Evolutionary conservation across 2,329 filamentous ascomycete genomes (phyloP), one percentile per base, ranked within the genome.

Genomic region (Cercospora janseana): DNA sequence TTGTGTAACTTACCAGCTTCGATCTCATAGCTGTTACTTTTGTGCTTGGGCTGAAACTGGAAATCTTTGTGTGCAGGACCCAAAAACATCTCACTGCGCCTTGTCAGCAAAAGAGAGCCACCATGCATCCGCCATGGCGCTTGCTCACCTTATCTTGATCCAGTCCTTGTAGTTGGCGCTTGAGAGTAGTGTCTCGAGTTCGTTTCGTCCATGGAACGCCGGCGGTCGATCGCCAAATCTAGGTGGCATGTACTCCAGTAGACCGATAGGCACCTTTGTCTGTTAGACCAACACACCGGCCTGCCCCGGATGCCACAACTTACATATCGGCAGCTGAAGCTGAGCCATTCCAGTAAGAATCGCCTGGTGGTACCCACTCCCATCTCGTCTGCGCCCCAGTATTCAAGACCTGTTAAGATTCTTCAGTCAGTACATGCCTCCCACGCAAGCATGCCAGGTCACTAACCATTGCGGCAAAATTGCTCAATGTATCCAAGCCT

Each of bases 31-130:
- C 85, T 81, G 67, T 95, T 94, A 38, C 88, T 93, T 76, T 95
- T 97, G 76, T 98, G 93, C 77, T 98, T 98, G 3, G 93, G 93
- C 72, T 92, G 83, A 72, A 97, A 98, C 59, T 86, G 85, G 78
- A 97, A 98, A 62, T 88, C 86, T 29, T 87, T 83, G 60, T 95
- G 88, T 5, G 89, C 87, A 37, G 89, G 89, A 6, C 93, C 93
- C 13, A 98, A 79, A 75, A 94, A 98, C 90, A 98, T 97, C 69
- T 98, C 93, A 69, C 92, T 95, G 42, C 29, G 13, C 45, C 37
- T 35, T 41, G 9, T 51, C 43, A 54, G 48, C 27, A 47, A 26
- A 13, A n/a, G n/a, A 12, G 16, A n/a, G 15, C n/a, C 23, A 46
- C 31, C 18, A 16, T 32, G 32, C 13, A 26, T 7, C 20, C 3